Base-by-base conservation (phyloP, 1,284 basidiomycete species). In the Sporisorium graminicola region DNA sequence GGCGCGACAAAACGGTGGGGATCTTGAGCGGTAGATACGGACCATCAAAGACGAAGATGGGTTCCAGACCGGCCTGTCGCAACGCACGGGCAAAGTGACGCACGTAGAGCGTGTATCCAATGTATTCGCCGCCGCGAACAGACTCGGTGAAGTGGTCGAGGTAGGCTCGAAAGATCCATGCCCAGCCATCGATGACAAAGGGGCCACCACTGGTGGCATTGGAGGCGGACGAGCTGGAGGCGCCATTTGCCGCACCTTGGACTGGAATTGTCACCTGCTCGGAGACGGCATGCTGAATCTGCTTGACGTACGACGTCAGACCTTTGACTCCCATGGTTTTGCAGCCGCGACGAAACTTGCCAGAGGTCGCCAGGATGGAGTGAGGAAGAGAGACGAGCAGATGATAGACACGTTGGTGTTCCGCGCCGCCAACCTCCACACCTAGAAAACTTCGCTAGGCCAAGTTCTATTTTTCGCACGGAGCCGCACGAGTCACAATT, bases 21-120 rank as follows among this genome's bases (percentile, higher is more conserved):
- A 74, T 52, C 70, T 83, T 83, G 44, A 65, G 60, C 6, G 69
- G 74, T 4, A 78, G 75, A 10, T 67, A 67, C 14, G 78, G 74
- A 2, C 81, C 81, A 49, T 83, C 81, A 40, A 80, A 82, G 54
- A 83, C 57, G 61, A 83, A 83, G 71, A 80, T 70, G 7, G 75
- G 74, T 18, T 77, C 58, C 42, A 80, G 61, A 13, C 63, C 54
- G 24, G 65, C 74, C 18, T 63, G 26, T 9, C 77, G 76, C 16
- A 66, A 60, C 0, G 70, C 64, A 13, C 57, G 53, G 54, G 65
- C 49, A 42, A 75, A 56, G 35, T 56, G 62, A 20, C 65, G 65
- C 18, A 70, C 61, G 20, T 63, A 63, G 3, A 63, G n/a, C 12
- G 65, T 58, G 31, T 64, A 79, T 31, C 56, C 65, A 13, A 68